Percentiles rank a stretch among this genome's conserved stretches.
Conservation (phyloP, 352 stramenopile species). For the Globisporangium parvum region DNA sequence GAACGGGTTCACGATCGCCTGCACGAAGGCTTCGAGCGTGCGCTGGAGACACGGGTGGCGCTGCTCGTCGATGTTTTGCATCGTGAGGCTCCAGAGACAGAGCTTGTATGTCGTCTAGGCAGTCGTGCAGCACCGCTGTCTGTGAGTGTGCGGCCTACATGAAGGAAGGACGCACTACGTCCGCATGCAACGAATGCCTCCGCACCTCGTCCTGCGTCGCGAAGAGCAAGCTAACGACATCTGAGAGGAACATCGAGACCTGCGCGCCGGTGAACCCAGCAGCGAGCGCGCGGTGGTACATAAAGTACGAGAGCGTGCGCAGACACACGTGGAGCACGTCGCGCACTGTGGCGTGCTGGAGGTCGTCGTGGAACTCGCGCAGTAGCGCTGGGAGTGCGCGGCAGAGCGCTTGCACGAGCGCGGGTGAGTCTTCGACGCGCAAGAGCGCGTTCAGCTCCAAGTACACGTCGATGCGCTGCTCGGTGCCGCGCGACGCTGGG, state of each 20-base stretch:
- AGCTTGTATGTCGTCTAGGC: constrained; percentile 51
- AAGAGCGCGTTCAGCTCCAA: constrained; percentile 52
- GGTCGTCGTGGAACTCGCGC: constrained; percentile 35
- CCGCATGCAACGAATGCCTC: neutral
- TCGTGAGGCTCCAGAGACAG: constrained; percentile 56
- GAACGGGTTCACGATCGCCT: constrained; percentile 69
- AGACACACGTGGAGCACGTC: constrained; percentile 38
- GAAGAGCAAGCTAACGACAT: constrained; percentile 44
- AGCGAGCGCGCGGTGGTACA: constrained; percentile 44
- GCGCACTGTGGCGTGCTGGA: constrained; percentile 31
- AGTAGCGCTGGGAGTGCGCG: constrained; percentile 29
- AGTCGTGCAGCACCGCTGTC: no score
- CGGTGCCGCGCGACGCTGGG: constrained; percentile 22
- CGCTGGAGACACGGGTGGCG: constrained; percentile 41
- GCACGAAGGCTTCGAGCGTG: constrained; percentile 55
- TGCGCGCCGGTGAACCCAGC: constrained; percentile 29
- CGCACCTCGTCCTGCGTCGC: constrained; percentile 44
- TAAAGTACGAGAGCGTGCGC: constrained; percentile 63
- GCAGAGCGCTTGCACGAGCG: constrained; percentile 33
- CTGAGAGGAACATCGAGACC: constrained; percentile 34
- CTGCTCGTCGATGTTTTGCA: constrained; percentile 47
- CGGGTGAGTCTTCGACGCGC: constrained; percentile 44
- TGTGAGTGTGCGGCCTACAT: no score
- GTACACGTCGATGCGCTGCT: constrained; percentile 46
- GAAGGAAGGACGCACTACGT: neutral